Base-by-base conservation (phyloP, 2,329 filamentous ascomycete species). In the Chaetomiaceae sp. region DNA sequence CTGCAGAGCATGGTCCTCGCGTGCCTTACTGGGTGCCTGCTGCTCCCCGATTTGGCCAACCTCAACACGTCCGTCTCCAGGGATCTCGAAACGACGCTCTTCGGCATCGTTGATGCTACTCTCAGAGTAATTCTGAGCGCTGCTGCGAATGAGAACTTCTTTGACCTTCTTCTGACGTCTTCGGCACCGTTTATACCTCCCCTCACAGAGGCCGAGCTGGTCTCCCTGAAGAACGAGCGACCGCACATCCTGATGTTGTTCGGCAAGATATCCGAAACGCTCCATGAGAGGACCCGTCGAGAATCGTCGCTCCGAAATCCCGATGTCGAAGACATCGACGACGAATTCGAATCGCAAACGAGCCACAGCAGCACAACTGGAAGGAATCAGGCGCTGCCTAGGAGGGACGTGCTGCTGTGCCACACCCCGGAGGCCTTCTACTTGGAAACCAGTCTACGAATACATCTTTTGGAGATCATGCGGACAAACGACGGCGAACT, bases 281-380 rank as follows among this genome's bases (percentile, higher is more conserved):
- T 67, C 37, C 60, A 56, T 37, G 62, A 67, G 14, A 63, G 60
- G 38, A 50, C 58, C 8, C 43, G 52, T 6, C 62, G 62, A 20
- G 65, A 67, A 39, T 60, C 60, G 0, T 63, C 62, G 1, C 54
- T 56, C 8, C 58, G 69, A 4, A 65, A 71, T 9, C 54, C 67
- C 2, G 79, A 83, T 53, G 60, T 72, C 6, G 84, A 86, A 80
- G 82, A 87, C 45, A 58, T 88, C 5, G 84, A 88, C 56, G 72
- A 74, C 27, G 76, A 77, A 2, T 81, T 84, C 45, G 76, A 79
- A 33, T 80, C 79, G 0, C 79, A 84, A 53, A 68, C 68, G 42
- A 81, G 74, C 51, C 70, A 70, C 19, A 66, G 61, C 20, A 71
- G 68, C 39, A 60, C 63, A 14, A 50, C 60, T 1, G 61, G 68